phyloP scores from a whole-genome alignment of 2,329 filamentous ascomycete genomes.

The Drechmeria coniospora region DNA sequence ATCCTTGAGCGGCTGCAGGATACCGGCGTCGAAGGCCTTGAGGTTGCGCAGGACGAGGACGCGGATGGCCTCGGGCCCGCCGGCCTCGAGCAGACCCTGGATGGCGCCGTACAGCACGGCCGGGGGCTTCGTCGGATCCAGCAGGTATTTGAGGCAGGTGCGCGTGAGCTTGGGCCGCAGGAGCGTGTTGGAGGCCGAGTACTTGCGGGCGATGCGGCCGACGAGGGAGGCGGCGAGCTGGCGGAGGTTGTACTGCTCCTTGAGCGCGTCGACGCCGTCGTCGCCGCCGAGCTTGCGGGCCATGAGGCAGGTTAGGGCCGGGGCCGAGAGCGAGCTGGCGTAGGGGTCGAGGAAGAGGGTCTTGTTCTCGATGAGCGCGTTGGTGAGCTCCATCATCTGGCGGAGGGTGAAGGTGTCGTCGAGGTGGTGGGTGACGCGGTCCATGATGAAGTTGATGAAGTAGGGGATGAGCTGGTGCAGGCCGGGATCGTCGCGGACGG shows the following conservation, averaged over 20 bases:
- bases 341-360: constrained; percentile 57
- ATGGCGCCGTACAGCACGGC: constrained; percentile 83
- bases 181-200: constrained; percentile 63
- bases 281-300: constrained; percentile 55
- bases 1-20: constrained; percentile 37
- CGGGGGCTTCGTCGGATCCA: constrained; percentile 71
- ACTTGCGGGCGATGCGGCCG: constrained; percentile 64
- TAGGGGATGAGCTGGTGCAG: constrained; percentile 93
- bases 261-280: constrained; percentile 33
- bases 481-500: constrained; percentile 75
- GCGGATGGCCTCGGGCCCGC: constrained; percentile 45
- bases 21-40: constrained; percentile 34
- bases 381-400: constrained; percentile 83
- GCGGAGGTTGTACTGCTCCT: constrained; percentile 63
- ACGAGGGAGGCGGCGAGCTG: constrained; percentile 75
- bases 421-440: constrained; percentile 87
- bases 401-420: constrained; percentile 79
- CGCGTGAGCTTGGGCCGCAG: constrained; percentile 78
- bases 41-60: constrained; percentile 41
- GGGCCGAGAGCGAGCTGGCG: constrained; percentile 55
- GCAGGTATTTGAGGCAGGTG: constrained; percentile 83
- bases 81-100: constrained; percentile 61
- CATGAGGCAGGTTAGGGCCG: constrained; percentile 82
- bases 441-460: constrained; percentile 88
- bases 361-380: constrained; percentile 70